Conservation (phyloP, 768 basidiomycete genomes). For the Tulasnella sp. region DNA sequence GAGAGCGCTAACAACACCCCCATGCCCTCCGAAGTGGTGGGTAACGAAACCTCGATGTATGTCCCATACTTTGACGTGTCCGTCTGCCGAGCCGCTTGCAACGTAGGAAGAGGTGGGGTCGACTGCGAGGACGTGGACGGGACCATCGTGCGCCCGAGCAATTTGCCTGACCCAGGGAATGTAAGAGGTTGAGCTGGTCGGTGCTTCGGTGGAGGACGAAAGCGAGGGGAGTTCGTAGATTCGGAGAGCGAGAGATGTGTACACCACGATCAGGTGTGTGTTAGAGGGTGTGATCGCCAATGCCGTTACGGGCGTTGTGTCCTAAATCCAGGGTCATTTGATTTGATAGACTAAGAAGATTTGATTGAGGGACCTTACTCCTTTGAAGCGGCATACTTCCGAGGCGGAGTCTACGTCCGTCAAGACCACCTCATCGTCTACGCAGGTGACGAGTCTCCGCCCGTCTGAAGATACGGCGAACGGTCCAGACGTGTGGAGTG, state of each 20-base stretch:
- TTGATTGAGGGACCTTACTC: constrained; percentile 60
- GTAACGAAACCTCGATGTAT: constrained; percentile 85
- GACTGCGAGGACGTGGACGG: constrained; percentile 83
- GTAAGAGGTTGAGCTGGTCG: constrained; percentile 51
- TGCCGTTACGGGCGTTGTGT: constrained; percentile 80
- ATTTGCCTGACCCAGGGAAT: constrained; percentile 49
- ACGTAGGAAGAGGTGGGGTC: constrained; percentile 89
- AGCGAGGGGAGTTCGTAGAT: constrained; percentile 75
- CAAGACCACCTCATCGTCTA: constrained; percentile 81
- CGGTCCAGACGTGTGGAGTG: constrained; percentile 88
- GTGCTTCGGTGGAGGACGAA: constrained; percentile 42
- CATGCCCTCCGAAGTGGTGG: constrained; percentile 94
- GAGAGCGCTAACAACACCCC: constrained; percentile 93
- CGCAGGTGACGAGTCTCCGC: constrained; percentile 76
- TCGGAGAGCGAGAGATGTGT: constrained; percentile 76
- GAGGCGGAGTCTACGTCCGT: constrained; percentile 77
- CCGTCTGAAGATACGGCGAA: constrained; percentile 81
- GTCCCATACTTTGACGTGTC: constrained; percentile 97
- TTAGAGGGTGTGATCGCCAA: constrained; percentile 79
- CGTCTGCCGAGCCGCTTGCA: constrained; percentile 95
- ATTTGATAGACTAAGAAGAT: constrained; percentile 30
- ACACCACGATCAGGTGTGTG: constrained; percentile 76
- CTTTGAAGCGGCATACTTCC: constrained; percentile 78
- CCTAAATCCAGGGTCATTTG: constrained; percentile 52
- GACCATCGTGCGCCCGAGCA: constrained; percentile 87